These are phyloP conservation scores for Leccinum disarticulatum DNA, from an alignment of 768 basidiomycete species.

Conservation along the genomic window DNA sequence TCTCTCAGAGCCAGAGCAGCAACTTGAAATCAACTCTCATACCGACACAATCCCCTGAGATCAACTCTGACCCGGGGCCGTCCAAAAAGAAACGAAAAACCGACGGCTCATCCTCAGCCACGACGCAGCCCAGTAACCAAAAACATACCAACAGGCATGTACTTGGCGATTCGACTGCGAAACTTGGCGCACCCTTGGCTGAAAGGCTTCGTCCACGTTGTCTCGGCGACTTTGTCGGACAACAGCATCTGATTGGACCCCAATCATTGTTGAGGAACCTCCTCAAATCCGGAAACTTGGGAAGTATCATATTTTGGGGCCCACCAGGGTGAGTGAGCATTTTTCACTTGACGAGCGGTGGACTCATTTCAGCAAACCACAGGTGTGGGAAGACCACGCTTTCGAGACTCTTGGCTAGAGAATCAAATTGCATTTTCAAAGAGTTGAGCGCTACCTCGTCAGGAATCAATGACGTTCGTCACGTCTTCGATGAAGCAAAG, in stretches of 20 bases:
- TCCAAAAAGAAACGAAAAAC: conserved; percentile 34
- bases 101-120: conserved; percentile 7
- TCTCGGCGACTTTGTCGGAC: conserved; percentile 72
- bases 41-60: conserved; percentile 12
- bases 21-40: conserved; percentile 11
- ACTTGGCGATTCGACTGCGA: conserved; percentile 15
- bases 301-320: conserved; percentile 72
- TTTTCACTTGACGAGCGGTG: background rate
- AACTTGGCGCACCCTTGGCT: conserved; percentile 56
- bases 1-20: conserved; percentile 27
- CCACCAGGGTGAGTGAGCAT: conserved; percentile 57
- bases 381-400: conserved; percentile 78
- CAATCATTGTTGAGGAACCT: conserved; percentile 56
- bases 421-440: conserved; percentile 61
- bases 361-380: background rate
- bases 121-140: conserved; percentile 3
- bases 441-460: conserved; percentile 76
- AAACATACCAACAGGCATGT: conserved; percentile 28
- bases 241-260: conserved; percentile 57
- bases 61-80: conserved; percentile 1
- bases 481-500: conserved; percentile 77
- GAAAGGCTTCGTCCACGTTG: conserved; percentile 67
- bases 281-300: conserved; percentile 49
- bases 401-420: conserved; percentile 65
- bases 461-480: conserved; percentile 67